Evolutionary conservation across 371 early-diverging fungal genomes (phyloP).

Genomic region (Nematocida sp.): DNA sequence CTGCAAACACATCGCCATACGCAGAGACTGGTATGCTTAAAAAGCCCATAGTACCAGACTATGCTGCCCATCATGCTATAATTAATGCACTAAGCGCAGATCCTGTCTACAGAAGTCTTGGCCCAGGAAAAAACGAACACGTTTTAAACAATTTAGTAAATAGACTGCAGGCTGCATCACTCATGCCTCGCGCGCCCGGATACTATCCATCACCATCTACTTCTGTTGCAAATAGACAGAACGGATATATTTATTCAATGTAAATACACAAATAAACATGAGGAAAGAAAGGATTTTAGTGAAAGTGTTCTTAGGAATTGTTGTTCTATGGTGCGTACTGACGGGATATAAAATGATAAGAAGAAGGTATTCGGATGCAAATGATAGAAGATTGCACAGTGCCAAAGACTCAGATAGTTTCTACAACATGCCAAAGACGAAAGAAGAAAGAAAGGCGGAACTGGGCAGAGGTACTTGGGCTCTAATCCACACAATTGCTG

Average conservation of each 20-base stretch:
- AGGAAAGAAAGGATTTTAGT: slow-evolving; percentile 51
- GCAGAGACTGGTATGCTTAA: too few species aligned
- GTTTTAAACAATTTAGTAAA: too few species aligned
- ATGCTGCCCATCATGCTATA: too few species aligned
- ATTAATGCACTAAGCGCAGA: too few species aligned
- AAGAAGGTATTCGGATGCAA: background rate
- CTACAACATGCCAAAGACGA: slow-evolving; percentile 30
- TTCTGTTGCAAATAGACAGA: background rate
- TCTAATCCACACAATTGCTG: slow-evolving; percentile 91
- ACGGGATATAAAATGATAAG: slow-evolving; percentile 38
- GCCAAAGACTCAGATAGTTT: background rate
- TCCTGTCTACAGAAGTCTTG: too few species aligned
- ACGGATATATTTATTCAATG: slow-evolving; percentile 35
- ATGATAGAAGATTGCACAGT: background rate
- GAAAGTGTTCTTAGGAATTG: slow-evolving; percentile 29
- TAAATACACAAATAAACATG: slow-evolving; percentile 63
- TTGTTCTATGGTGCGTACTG: slow-evolving; percentile 45
- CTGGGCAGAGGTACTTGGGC: slow-evolving; percentile 92
- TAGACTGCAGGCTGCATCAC: too few species aligned
- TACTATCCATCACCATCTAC: background rate
- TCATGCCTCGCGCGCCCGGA: background rate
- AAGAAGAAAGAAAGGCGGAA: slow-evolving; percentile 74
- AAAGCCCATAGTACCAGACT: too few species aligned
- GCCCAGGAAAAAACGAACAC: too few species aligned
- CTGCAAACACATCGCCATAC: too few species aligned